Conservation (phyloP, 1,139 yeast genomes). For the Nakaseomyces kungkrabaensis region DNA sequence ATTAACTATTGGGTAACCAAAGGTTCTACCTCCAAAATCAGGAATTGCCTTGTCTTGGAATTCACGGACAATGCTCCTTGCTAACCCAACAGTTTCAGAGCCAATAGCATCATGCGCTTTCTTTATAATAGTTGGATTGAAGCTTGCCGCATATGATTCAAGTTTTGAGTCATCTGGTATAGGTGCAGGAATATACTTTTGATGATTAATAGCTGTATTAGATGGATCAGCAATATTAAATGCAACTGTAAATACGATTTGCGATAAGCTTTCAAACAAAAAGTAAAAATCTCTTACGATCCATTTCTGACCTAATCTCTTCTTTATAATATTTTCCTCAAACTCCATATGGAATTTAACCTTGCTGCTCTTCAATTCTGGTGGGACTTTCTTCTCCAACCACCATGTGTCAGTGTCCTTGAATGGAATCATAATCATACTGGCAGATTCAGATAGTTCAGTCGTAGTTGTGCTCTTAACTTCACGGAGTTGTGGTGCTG, state of each 20-base stretch:
- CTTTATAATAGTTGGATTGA: constrained; percentile 37
- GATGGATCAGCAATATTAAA: constrained; percentile 51
- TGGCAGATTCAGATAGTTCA: neutral
- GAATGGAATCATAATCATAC: constrained; percentile 19
- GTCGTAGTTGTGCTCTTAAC: neutral
- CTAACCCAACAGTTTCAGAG: constrained; percentile 15
- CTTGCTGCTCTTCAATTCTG: constrained; percentile 36
- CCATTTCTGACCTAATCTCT: constrained; percentile 47
- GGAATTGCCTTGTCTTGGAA: constrained; percentile 28
- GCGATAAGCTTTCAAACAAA: constrained; percentile 64
- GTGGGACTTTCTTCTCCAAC: constrained; percentile 46
- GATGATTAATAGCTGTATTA: constrained; percentile 36
- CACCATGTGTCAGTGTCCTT: constrained; percentile 31
- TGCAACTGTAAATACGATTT: constrained; percentile 43
- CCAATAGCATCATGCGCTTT: constrained; percentile 38
- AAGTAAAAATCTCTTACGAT: constrained; percentile 61
- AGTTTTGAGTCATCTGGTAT: constrained; percentile 26
- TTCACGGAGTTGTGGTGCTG: constrained; percentile 12
- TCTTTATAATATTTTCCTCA: constrained; percentile 46
- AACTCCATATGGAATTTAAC: constrained; percentile 44
- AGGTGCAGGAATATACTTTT: constrained; percentile 13
- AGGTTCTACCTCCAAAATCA: constrained; percentile 51
- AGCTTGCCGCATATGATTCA: constrained; percentile 40
- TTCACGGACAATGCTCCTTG: constrained; percentile 6
- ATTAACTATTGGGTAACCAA: constrained; percentile 58